Evolutionary conservation across 306 rosid genomes (phyloP), one percentile per base, ranked within the genome.

Genomic region (Fragaria iinumae): DNA sequence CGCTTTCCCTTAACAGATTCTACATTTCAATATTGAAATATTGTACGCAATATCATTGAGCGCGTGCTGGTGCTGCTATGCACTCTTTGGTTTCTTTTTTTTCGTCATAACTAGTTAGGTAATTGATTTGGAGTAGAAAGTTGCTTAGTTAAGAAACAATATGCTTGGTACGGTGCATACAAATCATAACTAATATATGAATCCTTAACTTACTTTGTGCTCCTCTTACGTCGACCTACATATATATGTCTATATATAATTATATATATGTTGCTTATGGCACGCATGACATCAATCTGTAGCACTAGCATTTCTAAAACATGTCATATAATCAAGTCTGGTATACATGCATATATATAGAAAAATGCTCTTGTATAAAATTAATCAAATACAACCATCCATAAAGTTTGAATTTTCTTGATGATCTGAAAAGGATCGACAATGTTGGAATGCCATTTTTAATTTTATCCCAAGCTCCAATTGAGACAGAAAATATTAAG

Each of bases 101-200:
- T 21, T 38, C 39, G 16, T 59, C 8, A 23, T 59, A 2, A 2
- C 2, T 25, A 12, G 5, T 62, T 5, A 62, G 41, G 36, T 59
- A 9, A 25, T 25, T 27, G 34, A 59, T 59, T 59, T 57, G 75
- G 75, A 48, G 74, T 20, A 71, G 20, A 34, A 18, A 50, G 62
- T 48, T 38, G 20, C 45, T 3, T 23, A 29, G 2, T 53, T 20
- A 8, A 38, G 49, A 53, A 71, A 72, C 44, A 71, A n/a, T 20
- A n/a, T 20, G 57, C 21, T 6, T 25, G 52, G 0, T 49, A 45
- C 2, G 4, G 55, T 25, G 21, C 41, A 5, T 32, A 32, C 41
- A 29, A 0, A 62, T 25, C 29, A 60, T 60, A 60, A 60, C 9
- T 27, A 2, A 60, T 18, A 62, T 62, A 25, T 60, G 66, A 6